Percentiles rank a stretch among this genome's conserved stretches.
Conservation (phyloP, 331 rosid species). For the Erythrophleum ivorense region DNA sequence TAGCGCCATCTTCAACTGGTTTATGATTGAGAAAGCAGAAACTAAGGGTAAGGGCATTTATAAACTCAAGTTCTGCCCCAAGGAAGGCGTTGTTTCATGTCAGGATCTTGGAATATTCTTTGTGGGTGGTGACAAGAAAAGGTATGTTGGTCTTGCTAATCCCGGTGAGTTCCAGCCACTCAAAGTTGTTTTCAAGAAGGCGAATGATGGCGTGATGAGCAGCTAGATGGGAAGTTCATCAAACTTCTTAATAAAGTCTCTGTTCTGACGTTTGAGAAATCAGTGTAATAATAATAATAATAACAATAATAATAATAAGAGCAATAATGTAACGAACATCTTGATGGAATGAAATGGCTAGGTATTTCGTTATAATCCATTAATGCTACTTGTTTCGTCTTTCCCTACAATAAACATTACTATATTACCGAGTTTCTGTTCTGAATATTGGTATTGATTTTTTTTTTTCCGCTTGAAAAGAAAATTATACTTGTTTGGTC, state of each 20-base stretch:
- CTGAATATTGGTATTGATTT: too few species aligned
- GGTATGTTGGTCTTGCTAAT: not conserved
- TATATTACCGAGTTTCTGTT: too few species aligned
- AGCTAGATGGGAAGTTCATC: not conserved
- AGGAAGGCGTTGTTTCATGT: not conserved
- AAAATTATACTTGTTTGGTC: too few species aligned
- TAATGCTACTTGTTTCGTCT: too few species aligned
- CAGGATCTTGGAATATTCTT: not conserved
- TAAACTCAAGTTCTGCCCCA: not conserved
- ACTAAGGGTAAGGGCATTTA: not conserved
- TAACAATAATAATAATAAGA: too few species aligned
- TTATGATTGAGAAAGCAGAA: slow-evolving; percentile 1
- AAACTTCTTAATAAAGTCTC: too few species aligned
- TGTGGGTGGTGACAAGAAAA: not conserved
- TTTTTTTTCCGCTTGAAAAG: too few species aligned
- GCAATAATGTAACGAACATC: too few species aligned
- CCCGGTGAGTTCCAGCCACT: not conserved
- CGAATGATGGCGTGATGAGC: not conserved
- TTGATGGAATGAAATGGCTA: too few species aligned
- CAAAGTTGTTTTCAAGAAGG: not conserved
- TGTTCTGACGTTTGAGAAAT: not conserved
- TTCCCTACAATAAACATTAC: too few species aligned
- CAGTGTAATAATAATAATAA: not conserved
- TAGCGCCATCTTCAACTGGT: not conserved
- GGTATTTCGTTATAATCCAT: too few species aligned